Base-by-base conservation (phyloP, 495 filamentous ascomycete species). In the Podospora fimiseda region DNA sequence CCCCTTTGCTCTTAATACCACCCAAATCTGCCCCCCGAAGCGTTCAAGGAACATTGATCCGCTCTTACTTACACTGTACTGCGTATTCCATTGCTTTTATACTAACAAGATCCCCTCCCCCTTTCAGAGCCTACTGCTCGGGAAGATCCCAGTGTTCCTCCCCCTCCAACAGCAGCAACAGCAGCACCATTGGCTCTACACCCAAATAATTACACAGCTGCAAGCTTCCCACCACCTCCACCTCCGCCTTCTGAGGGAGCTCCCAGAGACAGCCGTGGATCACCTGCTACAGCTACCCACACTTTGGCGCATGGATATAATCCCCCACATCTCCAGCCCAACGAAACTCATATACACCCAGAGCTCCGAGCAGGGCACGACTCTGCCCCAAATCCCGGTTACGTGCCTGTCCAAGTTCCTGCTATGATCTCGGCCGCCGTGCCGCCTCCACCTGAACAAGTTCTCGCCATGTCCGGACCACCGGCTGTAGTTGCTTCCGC, bases 301-400 rank as follows among this genome's bases (percentile, higher is more conserved):
- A 42, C 57, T 5, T 43, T 64, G 50, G 46, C 67, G 51, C 64
- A 70, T 65, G 67, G 67, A 57, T 68, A 70, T 49, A 61, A 42
- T 40, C 63, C 66, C 52, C 38, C 53, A 33, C 55, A 51, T 40
- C 20, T 52, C 40, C 38, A 51, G 47, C 60, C 58, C 48, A 56
- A 55, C 52, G 63, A 70, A 38, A 41, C 59, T 39, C 55, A 63
- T 22, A 61, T 69, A 42, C 62, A 69, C 30, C 68, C 66, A 7
- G 57, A 67, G 51, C 48, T 69, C 14, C 62, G 66, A 54, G 60
- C 65, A 4, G 45, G 37, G 38, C 55, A 59, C 61, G 65, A 68
- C n/a, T 13, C 58, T 22, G 52, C 48, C 24, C 19, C 61, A 15
- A 49, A 24, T 36, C 27, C 61, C 21, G 54, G 23, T 18, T 63